Evolutionary conservation across 2,329 filamentous ascomycete genomes (phyloP).

Genomic region (Monilinia laxa): DNA sequence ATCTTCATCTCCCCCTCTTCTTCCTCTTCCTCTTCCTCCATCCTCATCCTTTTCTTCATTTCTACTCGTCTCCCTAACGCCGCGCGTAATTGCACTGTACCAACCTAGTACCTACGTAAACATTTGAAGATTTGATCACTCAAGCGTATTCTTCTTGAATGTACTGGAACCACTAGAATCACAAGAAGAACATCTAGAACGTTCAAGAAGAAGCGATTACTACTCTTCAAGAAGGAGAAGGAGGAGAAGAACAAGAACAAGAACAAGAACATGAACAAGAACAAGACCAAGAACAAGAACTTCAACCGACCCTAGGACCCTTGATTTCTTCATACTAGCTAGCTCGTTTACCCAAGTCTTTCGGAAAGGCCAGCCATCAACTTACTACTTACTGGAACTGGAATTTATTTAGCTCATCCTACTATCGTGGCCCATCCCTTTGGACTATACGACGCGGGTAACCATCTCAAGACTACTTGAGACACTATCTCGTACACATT

Average conservation of each 20-base stretch:
- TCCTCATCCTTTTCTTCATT: background rate
- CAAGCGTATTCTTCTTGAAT: background rate
- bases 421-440: background rate
- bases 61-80: background rate
- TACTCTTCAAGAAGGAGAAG: too few relatives aligned
- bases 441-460: background rate
- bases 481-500: background rate
- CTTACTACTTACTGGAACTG: too few relatives aligned
- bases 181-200: background rate
- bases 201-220: too few relatives aligned
- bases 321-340: too few relatives aligned
- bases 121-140: background rate
- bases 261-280: too few relatives aligned
- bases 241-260: too few relatives aligned
- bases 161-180: background rate
- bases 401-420: background rate
- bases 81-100: background rate
- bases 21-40: too few relatives aligned
- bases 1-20: background rate
- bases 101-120: too few relatives aligned
- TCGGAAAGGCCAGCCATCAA: too few relatives aligned
- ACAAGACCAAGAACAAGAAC: too few relatives aligned
- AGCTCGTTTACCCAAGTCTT: too few relatives aligned
- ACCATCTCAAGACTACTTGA: slow-evolving; percentile 1
- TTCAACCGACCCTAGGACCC: too few relatives aligned